Conservation (phyloP, 306 rosid species). For the Crotalaria pallida region DNA sequence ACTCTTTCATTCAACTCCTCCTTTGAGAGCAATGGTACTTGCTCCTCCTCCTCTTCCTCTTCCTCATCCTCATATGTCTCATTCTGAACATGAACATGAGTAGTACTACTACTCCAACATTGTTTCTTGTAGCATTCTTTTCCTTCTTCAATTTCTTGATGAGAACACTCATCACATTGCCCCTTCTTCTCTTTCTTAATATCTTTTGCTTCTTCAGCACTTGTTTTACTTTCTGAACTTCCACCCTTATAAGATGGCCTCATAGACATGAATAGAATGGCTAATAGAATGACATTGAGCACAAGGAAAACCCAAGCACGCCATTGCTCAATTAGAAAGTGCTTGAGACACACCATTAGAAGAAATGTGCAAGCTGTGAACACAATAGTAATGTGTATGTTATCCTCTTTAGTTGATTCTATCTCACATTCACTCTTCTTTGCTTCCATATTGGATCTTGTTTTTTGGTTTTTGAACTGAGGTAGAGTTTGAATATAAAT, state of each 20-base stretch:
- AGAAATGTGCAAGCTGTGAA: slow-evolving; percentile 64
- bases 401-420: slow-evolving; percentile 36
- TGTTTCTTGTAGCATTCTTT: slow-evolving; percentile 22
- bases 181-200: slow-evolving; percentile 18
- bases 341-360: slow-evolving; percentile 64
- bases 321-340: slow-evolving; percentile 71
- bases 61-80: slow-evolving; percentile 27
- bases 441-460: slow-evolving; percentile 40
- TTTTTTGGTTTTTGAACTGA: not conserved
- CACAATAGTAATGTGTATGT: slow-evolving; percentile 30
- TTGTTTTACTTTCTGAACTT: slow-evolving; percentile 10
- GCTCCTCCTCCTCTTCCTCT: slow-evolving; percentile 22
- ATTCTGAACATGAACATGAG: not conserved
- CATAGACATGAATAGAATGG: slow-evolving; percentile 71
- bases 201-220: slow-evolving; percentile 19
- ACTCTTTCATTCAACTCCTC: slow-evolving; percentile 88
- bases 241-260: slow-evolving; percentile 15
- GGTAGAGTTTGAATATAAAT: slow-evolving; percentile 23
- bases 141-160: slow-evolving; percentile 28
- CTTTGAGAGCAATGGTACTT: slow-evolving; percentile 46
- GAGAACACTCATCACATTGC: slow-evolving; percentile 2
- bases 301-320: slow-evolving; percentile 77
- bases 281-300: slow-evolving; percentile 66
- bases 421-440: slow-evolving; percentile 38
- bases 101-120: not conserved